Conservation (phyloP, 306 rosid species). For the Fragaria vesca region DNA sequence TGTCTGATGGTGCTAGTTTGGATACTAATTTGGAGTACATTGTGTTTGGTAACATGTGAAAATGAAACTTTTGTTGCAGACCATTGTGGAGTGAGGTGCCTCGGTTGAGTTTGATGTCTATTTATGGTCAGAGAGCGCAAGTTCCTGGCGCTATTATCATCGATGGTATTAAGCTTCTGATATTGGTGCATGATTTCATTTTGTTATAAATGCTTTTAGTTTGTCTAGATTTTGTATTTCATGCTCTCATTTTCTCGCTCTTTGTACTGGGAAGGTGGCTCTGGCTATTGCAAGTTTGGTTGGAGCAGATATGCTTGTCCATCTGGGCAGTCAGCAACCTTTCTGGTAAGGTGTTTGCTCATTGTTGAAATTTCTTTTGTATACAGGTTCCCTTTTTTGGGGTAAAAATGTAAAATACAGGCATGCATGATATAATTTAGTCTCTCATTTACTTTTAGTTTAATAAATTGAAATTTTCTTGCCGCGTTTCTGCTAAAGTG, state of each 20-base stretch:
- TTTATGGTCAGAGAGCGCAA: slow-evolving; percentile 56
- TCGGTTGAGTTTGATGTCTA: slow-evolving; percentile 54
- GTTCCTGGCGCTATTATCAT: slow-evolving; percentile 75
- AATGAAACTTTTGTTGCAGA: slow-evolving; percentile 40
- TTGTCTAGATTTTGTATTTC: neutral
- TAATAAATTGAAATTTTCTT: neutral
- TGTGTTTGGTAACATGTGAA: neutral
- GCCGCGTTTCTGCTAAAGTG: neutral
- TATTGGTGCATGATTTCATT: neutral
- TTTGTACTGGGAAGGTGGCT: slow-evolving; percentile 60
- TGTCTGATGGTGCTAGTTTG: neutral
- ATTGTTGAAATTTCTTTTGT: neutral
- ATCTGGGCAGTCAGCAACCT: slow-evolving; percentile 69
- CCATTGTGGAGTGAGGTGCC: slow-evolving; percentile 28
- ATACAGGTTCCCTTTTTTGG: neutral
- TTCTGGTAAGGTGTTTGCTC: slow-evolving; percentile 52
- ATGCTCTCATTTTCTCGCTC: slow-evolving; percentile 1
- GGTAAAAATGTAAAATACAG: neutral
- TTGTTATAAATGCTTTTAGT: neutral
- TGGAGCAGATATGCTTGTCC: slow-evolving; percentile 74
- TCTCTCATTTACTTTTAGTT: neutral
- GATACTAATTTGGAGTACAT: neutral
- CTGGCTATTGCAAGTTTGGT: slow-evolving; percentile 95
- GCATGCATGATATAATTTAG: neutral
- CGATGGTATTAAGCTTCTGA: slow-evolving; percentile 41